Conservation (phyloP, 2,329 filamentous ascomycete genomes). For the Aspergillus costaricaensis region DNA sequence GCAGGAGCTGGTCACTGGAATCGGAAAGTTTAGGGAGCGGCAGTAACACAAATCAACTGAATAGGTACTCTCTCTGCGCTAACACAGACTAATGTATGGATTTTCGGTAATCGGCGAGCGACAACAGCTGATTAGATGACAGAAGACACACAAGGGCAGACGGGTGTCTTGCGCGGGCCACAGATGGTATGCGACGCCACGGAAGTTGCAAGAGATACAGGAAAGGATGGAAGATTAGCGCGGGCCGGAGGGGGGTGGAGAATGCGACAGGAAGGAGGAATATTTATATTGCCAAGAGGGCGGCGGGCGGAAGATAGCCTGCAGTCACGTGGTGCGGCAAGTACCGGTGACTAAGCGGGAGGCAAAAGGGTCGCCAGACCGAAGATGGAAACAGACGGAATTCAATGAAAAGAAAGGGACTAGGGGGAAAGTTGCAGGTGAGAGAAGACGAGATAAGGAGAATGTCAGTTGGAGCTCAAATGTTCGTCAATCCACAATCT, state of each 20-base stretch:
- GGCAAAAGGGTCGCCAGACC: constrained; percentile 13
- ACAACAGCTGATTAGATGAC: constrained; percentile 31
- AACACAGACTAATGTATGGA: constrained; percentile 35
- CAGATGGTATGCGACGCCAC: constrained; percentile 22
- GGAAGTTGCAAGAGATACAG: constrained; percentile 26
- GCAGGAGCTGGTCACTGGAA: constrained; percentile 26
- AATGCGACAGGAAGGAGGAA: constrained; percentile 41
- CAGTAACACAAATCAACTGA: constrained; percentile 34
- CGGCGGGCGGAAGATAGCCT: constrained; percentile 20
- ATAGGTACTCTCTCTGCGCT: constrained; percentile 36
- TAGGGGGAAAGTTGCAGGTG: constrained; percentile 5
- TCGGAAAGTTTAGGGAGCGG: constrained; percentile 28
- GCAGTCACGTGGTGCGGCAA: constrained; percentile 41
- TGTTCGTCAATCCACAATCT: constrained; percentile 21
- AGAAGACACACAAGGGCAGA: constrained; percentile 23
- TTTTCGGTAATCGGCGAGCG: constrained; percentile 26
- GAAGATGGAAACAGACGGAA: constrained; percentile 10
- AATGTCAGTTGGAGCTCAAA: constrained; percentile 16
- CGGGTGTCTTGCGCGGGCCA: constrained; percentile 20
- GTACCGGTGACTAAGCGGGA: constrained; percentile 26
- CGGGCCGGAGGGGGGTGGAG: constrained; percentile 36
- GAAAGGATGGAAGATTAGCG: constrained; percentile 27
- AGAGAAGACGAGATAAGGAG: constrained; percentile 16
- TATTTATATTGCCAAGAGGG: constrained; percentile 49
- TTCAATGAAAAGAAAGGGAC: constrained; percentile 7